Base-by-base conservation (phyloP, 805 yeast genomes). In the Candida nonsorbophila region DNA sequence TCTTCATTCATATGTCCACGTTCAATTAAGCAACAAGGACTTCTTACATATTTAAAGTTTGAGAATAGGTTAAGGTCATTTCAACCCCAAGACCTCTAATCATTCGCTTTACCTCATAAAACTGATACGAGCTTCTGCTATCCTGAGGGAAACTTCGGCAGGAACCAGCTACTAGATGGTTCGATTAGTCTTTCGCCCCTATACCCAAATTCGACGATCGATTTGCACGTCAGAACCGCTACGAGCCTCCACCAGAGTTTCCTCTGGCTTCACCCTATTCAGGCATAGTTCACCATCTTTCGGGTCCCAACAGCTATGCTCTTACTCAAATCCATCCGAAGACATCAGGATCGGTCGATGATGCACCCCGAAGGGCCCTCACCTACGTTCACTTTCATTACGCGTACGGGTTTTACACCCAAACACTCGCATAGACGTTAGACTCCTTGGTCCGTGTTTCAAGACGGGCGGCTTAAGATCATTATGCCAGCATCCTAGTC, bases 241-340 rank as follows among this genome's bases (percentile, higher is more conserved):
- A 51, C 60, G 65, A 55, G 61, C 61, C 60, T 56, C 63, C 62
- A 55, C 63, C 62, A 55, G 62, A 56, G 61, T 56, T 55, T 56
- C 62, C 62, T 56, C 63, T 54, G 62, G 62, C 63, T 56, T 56
- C 60, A 55, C 63, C 62, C 63, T 55, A 55, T 55, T 54, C 62
- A 57, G 61, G 62, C 59, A 57, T 57, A 57, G 62, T 55, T 55
- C 62, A 57, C 64, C 62, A 57, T 57, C 64, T 56, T 36, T 57
- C 62, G 62, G 62, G 62, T 57, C 63, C 63, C 62, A 57, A 56
- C 62, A 56, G 58, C 59, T 55, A 55, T 55, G 62, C 62, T 55
- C 59, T 53, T 54, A 54, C 61, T 53, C 62, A 52, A 56, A 53
- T 55, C 58, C 58, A 52, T 55, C 62, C 48, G 59, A 50, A 44